These are phyloP conservation scores for Yamadazyma laniorum DNA, from an alignment of 805 yeast species.

Conservation along the genomic window DNA sequence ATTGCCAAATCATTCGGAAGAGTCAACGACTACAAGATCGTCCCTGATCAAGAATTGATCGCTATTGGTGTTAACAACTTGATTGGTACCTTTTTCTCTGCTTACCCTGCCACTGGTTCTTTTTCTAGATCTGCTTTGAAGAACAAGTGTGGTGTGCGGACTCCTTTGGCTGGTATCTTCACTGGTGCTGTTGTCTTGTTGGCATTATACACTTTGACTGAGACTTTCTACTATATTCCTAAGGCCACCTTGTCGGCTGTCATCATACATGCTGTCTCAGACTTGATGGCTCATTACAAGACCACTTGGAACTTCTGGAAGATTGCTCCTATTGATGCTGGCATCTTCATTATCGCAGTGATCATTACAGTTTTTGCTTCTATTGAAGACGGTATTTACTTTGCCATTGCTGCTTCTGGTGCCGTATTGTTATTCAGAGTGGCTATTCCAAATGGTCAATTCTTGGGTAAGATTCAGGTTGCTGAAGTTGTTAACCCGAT, in stretches of 20 bases:
- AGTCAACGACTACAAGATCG: conserved; percentile 83
- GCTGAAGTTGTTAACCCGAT: conserved; percentile 69
- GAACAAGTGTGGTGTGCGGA: conserved; percentile 92
- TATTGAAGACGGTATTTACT: conserved; percentile 88
- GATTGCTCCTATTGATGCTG: conserved; percentile 69
- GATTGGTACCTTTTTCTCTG: conserved; percentile 87
- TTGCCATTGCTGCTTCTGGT: conserved; percentile 81
- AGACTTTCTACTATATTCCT: conserved; percentile 85
- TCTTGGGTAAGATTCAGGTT: conserved; percentile 74
- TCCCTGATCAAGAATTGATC: conserved; percentile 89
- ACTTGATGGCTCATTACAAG: conserved; percentile 68
- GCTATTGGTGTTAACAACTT: conserved; percentile 92
- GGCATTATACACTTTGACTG: conserved; percentile 81
- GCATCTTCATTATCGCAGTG: conserved; percentile 71
- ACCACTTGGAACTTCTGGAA: conserved; percentile 69
- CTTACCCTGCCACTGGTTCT: conserved; percentile 95
- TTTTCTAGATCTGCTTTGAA: conserved; percentile 93
- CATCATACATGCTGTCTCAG: conserved; percentile 91
- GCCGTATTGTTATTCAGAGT: conserved; percentile 71
- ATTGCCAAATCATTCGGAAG: conserved; percentile 93
- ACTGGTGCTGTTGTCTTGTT: conserved; percentile 86
- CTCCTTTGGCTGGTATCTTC: conserved; percentile 89
- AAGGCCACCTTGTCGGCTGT: conserved; percentile 84
- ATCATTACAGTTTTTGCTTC: conserved; percentile 72
- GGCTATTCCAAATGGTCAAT: conserved; percentile 78